phyloP scores from a whole-genome alignment of 805 yeast species.

The Metschnikowia lachancei region DNA sequence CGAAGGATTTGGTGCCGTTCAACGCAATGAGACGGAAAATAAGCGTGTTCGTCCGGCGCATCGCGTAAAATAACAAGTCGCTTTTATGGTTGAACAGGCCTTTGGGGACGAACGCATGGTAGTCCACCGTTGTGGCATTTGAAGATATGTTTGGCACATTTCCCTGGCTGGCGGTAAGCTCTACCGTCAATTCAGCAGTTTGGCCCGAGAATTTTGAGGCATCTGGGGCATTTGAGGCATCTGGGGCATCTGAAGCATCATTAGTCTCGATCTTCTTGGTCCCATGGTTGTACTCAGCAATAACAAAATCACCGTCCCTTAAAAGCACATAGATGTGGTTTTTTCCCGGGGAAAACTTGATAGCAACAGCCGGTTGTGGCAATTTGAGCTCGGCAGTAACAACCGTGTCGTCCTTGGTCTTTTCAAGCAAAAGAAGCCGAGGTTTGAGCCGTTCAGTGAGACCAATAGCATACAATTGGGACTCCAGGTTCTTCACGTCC shows the following conservation, averaged over 20 bases:
- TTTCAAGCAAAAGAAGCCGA: conserved; percentile 17
- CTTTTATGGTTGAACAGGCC: conserved; percentile 24
- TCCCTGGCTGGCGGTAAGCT: conserved; percentile 8
- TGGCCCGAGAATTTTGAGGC: too few relatives aligned
- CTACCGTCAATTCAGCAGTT: conserved; percentile 3
- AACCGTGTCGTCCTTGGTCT: conserved; percentile 13
- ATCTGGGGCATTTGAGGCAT: too few relatives aligned
- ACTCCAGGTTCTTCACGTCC: conserved; percentile 27
- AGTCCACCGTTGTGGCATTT: conserved; percentile 24
- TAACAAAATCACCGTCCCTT: conserved; percentile 29
- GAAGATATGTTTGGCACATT: conserved; percentile 13
- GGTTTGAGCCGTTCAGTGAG: conserved; percentile 34
- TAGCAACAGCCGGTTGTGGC: conserved; percentile 13
- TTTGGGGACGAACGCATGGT: conserved; percentile 27
- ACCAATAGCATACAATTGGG: conserved; percentile 35
- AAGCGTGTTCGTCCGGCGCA: conserved; percentile 12
- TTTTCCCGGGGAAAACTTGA: conserved; percentile 12
- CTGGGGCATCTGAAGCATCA: too few relatives aligned
- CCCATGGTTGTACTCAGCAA: conserved; percentile 11
- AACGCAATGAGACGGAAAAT: conserved; percentile 27
- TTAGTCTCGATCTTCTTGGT: too few relatives aligned
- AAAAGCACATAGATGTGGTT: conserved; percentile 27
- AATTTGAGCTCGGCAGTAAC: conserved; percentile 13
- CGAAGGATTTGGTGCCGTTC: conserved; percentile 23
- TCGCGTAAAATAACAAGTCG: conserved; percentile 24